phyloP scores from a whole-genome alignment of 768 basidiomycete genomes.

The Mycena belliarum region DNA sequence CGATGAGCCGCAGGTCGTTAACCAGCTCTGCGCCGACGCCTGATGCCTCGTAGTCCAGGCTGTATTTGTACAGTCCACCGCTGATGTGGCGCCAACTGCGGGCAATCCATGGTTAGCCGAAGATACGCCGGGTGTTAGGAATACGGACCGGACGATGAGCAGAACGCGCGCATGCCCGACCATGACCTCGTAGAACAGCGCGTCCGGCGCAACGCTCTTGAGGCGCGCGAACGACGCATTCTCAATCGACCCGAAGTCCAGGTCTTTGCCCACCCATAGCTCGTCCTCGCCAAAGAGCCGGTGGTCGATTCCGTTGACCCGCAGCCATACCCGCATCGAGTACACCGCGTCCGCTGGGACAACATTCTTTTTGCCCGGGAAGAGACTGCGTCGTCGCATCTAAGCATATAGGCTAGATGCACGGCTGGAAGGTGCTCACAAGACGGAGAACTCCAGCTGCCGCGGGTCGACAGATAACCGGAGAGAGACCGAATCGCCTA shows the following conservation, averaged over 20 bases:
- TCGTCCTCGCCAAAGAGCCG: slow-evolving; percentile 65
- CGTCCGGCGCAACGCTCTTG: slow-evolving; percentile 41
- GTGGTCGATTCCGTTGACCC: slow-evolving; percentile 58
- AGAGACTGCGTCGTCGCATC: slow-evolving; percentile 38
- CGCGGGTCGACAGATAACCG: slow-evolving; percentile 55
- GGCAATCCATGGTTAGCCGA: background rate
- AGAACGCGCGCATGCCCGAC: slow-evolving; percentile 59
- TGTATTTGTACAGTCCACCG: slow-evolving; percentile 50
- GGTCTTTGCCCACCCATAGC: slow-evolving; percentile 66
- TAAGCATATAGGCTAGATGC: background rate
- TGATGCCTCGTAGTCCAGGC: slow-evolving; percentile 65
- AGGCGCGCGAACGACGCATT: slow-evolving; percentile 58
- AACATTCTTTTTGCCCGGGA: slow-evolving; percentile 55
- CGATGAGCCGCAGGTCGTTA: slow-evolving; percentile 49
- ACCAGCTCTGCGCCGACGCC: slow-evolving; percentile 59
- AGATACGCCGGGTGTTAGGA: background rate
- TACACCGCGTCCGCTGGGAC: slow-evolving; percentile 55
- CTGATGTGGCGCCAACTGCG: slow-evolving; percentile 52
- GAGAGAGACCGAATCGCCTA: slow-evolving; percentile 49
- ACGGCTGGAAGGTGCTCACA: slow-evolving; percentile 42
- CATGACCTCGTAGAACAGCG: slow-evolving; percentile 54
- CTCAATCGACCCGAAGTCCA: slow-evolving; percentile 58
- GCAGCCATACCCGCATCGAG: slow-evolving; percentile 66
- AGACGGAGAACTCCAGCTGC: slow-evolving; percentile 58
- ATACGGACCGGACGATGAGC: slow-evolving; percentile 52